Percentiles rank a stretch among this genome's conserved stretches.
Conservation (phyloP, 305 asterid species). For the Ilex paraguariensis region DNA sequence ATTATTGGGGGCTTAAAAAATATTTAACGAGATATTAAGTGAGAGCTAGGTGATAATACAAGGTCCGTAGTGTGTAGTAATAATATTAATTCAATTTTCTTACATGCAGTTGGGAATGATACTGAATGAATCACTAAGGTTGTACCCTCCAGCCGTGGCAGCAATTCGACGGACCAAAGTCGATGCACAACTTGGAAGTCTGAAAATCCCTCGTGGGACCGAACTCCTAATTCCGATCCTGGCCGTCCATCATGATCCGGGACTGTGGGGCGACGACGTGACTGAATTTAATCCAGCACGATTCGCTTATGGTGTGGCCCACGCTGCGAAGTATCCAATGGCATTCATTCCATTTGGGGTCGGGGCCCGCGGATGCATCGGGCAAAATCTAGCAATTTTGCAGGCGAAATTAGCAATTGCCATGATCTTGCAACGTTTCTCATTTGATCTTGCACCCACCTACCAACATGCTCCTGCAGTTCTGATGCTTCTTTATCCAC, state of each 20-base stretch:
- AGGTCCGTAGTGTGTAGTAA: too few relatives aligned
- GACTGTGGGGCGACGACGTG: constrained; percentile 76
- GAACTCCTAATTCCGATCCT: constrained; percentile 86
- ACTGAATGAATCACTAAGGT: constrained; percentile 64
- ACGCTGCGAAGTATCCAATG: constrained; percentile 74
- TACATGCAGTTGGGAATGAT: constrained; percentile 74
- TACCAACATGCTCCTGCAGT: constrained; percentile 80
- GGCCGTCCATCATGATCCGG: constrained; percentile 81
- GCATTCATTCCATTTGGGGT: constrained; percentile 87
- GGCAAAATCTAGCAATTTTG: constrained; percentile 74
- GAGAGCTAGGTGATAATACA: too few relatives aligned
- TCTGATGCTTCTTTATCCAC: constrained; percentile 73
- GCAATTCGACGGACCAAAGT: constrained; percentile 62
- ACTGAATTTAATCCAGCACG: constrained; percentile 82
- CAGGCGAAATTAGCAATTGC: constrained; percentile 74
- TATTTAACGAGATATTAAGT: too few relatives aligned
- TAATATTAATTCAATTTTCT: neutral
- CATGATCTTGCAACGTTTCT: constrained; percentile 73
- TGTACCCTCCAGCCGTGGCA: constrained; percentile 94
- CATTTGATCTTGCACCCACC: constrained; percentile 57
- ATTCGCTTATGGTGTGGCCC: constrained; percentile 66
- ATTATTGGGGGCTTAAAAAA: too few relatives aligned
- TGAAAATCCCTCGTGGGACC: constrained; percentile 48
- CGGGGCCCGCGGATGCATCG: constrained; percentile 81
- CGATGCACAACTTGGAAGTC: constrained; percentile 54